phyloP scores from a whole-genome alignment of 129 eudicot species.

The sunflower (Helianthus annuus) region HanXRQr2.0-SUNRISE NC_035440.2:8481243-8481742 shows the following conservation, averaged over 20 bases:
- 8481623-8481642: too few species aligned
- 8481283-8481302: background rate
- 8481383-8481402: slow-evolving; percentile 23
- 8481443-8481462: background rate
- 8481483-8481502: background rate
- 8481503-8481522: background rate
- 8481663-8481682: too few species aligned
- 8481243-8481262: background rate
- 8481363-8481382: slow-evolving; percentile 31
- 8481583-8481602: too few species aligned
- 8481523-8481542: background rate
- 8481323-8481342: slow-evolving; percentile 24
- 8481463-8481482: slow-evolving; percentile 28
- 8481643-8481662: too few species aligned
- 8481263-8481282: too few species aligned
- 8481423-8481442: slow-evolving; percentile 32
- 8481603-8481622: too few species aligned
- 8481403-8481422: slow-evolving; percentile 26
- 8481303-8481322: slow-evolving; percentile 34
- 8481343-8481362: slow-evolving; percentile 32
- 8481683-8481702: too few species aligned
- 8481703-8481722: too few species aligned
- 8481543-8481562: background rate
- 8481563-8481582: too few species aligned
- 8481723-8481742: too few species aligned